Evolutionary conservation across 495 filamentous ascomycete species (phyloP).

Genomic region (Podospora pseudoanserina): DNA sequence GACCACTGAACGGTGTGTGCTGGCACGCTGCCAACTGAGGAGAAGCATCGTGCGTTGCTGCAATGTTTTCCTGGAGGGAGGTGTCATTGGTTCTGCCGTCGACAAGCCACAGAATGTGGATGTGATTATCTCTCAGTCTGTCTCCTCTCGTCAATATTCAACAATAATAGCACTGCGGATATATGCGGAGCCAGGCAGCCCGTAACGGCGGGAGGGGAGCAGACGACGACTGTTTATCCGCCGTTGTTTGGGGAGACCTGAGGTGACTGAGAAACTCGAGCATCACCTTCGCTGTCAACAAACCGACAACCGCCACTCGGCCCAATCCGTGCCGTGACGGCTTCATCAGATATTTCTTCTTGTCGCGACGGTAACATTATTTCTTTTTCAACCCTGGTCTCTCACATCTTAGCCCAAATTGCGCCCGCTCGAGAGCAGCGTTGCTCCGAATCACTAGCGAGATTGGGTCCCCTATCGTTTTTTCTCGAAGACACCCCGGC

Average conservation of each 20-base stretch:
- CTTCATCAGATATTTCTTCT: slow-evolving; percentile 3
- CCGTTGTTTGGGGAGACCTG: neutral
- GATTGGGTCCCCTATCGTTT: slow-evolving; percentile 38
- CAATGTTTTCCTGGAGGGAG: slow-evolving; percentile 6
- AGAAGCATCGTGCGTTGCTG: slow-evolving; percentile 1
- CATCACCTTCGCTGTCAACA: neutral
- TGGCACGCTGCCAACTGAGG: neutral
- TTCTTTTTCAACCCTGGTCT: slow-evolving; percentile 20
- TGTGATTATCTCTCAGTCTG: neutral
- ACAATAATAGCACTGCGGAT: neutral
- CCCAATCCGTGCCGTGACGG: slow-evolving; percentile 18
- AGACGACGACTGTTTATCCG: neutral
- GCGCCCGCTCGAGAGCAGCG: slow-evolving; percentile 26
- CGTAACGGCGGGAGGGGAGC: neutral
- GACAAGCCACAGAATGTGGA: slow-evolving; percentile 8
- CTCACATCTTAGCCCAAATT: slow-evolving; percentile 28
- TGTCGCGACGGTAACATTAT: slow-evolving; percentile 8
- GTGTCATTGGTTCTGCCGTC: slow-evolving; percentile 1
- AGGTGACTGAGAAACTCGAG: neutral
- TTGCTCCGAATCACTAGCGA: slow-evolving; percentile 38
- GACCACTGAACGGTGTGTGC: slow-evolving; percentile 1
- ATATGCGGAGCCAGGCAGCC: neutral
- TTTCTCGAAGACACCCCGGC: slow-evolving; percentile 33
- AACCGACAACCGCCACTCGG: neutral
- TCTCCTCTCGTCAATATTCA: neutral